phyloP scores from a whole-genome alignment of 2,329 filamentous ascomycete genomes.

The Harringtonia lauricola region DNA sequence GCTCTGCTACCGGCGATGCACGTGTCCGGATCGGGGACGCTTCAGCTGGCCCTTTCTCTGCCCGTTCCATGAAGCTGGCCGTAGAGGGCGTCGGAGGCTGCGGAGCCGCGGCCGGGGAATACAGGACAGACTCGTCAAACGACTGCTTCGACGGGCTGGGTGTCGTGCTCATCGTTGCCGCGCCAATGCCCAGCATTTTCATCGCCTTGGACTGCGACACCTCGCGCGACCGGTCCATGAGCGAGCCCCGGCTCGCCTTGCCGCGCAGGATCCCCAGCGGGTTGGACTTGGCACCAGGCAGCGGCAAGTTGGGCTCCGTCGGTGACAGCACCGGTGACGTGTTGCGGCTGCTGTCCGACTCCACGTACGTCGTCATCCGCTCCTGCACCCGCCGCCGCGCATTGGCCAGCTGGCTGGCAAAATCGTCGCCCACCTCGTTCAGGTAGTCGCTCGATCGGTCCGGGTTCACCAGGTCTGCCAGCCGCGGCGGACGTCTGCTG shows the following conservation, averaged over 20 bases:
- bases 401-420: constrained; percentile 60
- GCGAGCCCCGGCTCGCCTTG: constrained; percentile 57
- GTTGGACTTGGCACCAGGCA: constrained; percentile 31
- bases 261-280: constrained; percentile 52
- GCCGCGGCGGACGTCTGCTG: too few relatives aligned
- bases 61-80: too few relatives aligned
- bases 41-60: too few relatives aligned
- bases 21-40: too few relatives aligned
- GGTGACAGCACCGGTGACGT: constrained; percentile 29
- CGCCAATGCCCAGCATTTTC: constrained; percentile 49
- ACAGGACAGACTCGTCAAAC: constrained; percentile 18
- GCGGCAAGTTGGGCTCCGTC: constrained; percentile 22
- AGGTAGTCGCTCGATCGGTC: constrained; percentile 20
- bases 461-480: background rate
- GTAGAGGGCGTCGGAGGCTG: background rate
- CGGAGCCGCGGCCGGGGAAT: background rate
- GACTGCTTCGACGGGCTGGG: constrained; percentile 27
- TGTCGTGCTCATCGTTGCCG: constrained; percentile 27
- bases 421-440: constrained; percentile 52
- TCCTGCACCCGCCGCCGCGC: constrained; percentile 63
- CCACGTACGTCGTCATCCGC: constrained; percentile 57
- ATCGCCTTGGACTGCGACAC: constrained; percentile 40
- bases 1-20: too few relatives aligned
- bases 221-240: constrained; percentile 35
- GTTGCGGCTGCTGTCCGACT: constrained; percentile 41